phyloP scores from a whole-genome alignment of 768 basidiomycete species.

The Psilocybe sp. region DNA sequence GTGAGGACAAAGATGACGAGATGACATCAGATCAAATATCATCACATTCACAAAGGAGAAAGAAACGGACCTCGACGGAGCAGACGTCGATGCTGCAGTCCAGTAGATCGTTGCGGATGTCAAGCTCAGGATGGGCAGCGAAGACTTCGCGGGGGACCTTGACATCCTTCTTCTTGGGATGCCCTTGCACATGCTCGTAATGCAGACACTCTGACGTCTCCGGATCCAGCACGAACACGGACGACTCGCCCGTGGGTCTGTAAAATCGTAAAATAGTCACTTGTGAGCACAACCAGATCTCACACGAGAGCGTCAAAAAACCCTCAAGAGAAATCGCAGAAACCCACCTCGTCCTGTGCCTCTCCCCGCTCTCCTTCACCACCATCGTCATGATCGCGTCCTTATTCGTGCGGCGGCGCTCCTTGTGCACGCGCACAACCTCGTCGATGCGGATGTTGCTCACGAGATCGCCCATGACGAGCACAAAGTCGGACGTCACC shows the following conservation, averaged over 20 bases:
- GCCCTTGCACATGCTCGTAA: conserved; percentile 74
- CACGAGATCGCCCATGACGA: conserved; percentile 89
- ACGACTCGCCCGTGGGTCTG: conserved; percentile 71
- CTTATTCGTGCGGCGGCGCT: conserved; percentile 80
- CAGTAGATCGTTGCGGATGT: conserved; percentile 84
- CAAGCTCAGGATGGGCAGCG: conserved; percentile 70
- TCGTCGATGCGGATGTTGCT: conserved; percentile 91
- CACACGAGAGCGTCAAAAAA: neutral
- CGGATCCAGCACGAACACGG: conserved; percentile 76
- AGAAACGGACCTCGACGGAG: conserved; percentile 72
- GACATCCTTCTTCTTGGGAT: conserved; percentile 59
- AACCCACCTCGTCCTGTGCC: conserved; percentile 70
- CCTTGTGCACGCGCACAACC: conserved; percentile 86
- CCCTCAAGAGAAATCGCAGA: conserved; percentile 1
- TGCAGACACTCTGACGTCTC: conserved; percentile 80
- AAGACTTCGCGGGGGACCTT: conserved; percentile 80
- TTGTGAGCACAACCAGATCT: neutral
- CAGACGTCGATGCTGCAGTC: conserved; percentile 92
- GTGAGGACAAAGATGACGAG: neutral
- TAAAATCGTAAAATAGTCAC: neutral
- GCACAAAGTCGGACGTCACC: conserved; percentile 87
- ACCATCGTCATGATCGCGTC: conserved; percentile 98
- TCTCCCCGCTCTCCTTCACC: conserved; percentile 72
- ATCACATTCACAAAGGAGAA: neutral
- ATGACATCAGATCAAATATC: neutral